Conservation (phyloP, 768 basidiomycete genomes). For the Naganishia vaughanmartiniae region DNA sequence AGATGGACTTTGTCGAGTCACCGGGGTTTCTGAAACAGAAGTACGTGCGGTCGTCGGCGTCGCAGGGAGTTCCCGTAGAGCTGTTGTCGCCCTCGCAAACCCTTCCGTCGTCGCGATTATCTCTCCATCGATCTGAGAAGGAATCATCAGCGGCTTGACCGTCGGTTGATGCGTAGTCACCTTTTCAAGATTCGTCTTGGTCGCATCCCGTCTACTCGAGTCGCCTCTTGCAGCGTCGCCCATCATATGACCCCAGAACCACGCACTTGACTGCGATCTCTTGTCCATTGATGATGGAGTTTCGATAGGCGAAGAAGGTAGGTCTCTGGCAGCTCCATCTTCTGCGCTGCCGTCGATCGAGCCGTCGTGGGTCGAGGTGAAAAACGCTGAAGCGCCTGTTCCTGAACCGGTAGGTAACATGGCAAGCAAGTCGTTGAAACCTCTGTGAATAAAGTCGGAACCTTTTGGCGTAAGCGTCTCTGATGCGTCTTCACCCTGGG, state of each 20-base stretch:
- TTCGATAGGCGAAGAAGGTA: not conserved
- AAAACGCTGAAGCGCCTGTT: conserved; percentile 7
- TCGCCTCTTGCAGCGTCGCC: not conserved
- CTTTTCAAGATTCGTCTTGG: not conserved
- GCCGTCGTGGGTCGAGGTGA: not conserved
- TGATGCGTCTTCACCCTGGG: not conserved
- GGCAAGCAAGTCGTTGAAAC: conserved; percentile 26
- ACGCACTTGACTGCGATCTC: not conserved
- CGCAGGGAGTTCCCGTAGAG: not conserved
- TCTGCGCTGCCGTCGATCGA: not conserved
- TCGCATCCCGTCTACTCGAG: not conserved
- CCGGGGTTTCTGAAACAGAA: not conserved
- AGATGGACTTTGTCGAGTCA: not conserved
- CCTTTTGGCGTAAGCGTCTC: not conserved
- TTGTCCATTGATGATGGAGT: not conserved
- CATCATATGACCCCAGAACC: not conserved
- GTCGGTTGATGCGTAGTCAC: not conserved
- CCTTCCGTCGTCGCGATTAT: too few species aligned
- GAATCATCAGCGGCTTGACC: not conserved
- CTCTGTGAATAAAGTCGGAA: conserved; percentile 25
- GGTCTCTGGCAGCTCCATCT: not conserved
- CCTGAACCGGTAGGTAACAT: conserved; percentile 1
- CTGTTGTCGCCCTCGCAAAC: not conserved
- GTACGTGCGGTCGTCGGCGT: not conserved
- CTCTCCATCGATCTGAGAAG: not conserved